Conservation (phyloP, 2,329 filamentous ascomycete genomes). For the Metarhizium sp. region DNA sequence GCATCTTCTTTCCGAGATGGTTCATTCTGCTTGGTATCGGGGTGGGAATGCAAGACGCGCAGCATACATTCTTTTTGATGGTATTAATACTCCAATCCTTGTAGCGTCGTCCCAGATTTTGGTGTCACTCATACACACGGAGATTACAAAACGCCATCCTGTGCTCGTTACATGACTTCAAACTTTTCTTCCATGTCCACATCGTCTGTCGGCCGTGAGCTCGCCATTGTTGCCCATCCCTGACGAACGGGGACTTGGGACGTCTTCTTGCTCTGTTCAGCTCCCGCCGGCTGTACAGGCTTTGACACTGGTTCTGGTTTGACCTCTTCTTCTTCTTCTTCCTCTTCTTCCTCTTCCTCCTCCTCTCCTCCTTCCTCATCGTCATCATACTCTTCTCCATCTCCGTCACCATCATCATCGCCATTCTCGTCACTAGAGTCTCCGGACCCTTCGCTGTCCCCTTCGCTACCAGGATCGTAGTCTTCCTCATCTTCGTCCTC, state of each 20-base stretch:
- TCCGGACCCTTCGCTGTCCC: conserved; percentile 48
- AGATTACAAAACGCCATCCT: neutral
- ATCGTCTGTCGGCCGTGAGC: conserved; percentile 13
- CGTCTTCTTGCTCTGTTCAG: conserved; percentile 3
- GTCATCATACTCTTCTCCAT: conserved; percentile 24
- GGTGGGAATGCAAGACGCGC: too few relatives aligned
- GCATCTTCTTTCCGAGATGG: neutral
- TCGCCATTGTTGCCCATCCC: conserved; percentile 22
- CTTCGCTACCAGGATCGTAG: conserved; percentile 54
- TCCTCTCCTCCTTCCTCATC: conserved; percentile 19
- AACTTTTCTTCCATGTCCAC: conserved; percentile 25
- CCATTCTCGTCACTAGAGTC: conserved; percentile 36
- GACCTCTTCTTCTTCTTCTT: conserved; percentile 8
- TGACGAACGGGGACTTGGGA: conserved; percentile 14
- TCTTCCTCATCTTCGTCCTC: conserved; percentile 58
- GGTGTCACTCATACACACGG: neutral
- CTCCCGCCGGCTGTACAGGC: conserved; percentile 6
- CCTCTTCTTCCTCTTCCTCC: conserved; percentile 10
- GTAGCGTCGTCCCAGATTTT: too few relatives aligned
- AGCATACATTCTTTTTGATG: too few relatives aligned
- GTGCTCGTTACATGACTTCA: conserved; percentile 17
- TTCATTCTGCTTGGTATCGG: too few relatives aligned
- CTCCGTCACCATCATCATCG: conserved; percentile 35
- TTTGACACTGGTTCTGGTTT: conserved; percentile 7
- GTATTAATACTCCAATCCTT: too few relatives aligned